Evolutionary conservation across 2,329 filamentous ascomycete genomes (phyloP), one percentile per base, ranked within the genome.

Genomic region (Pseudonectria buxi): DNA sequence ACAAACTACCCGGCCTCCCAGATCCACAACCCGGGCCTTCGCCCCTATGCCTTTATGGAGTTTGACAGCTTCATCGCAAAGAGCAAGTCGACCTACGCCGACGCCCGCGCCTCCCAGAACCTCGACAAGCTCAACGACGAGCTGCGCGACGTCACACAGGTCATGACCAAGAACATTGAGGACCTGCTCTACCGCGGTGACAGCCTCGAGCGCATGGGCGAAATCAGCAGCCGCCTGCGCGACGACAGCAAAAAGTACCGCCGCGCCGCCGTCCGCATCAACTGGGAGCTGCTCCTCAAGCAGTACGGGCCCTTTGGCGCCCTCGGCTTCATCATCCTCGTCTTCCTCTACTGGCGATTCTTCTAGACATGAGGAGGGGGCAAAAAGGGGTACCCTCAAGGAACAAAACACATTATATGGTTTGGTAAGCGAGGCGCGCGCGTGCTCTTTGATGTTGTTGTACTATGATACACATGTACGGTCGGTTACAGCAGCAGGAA

Each of bases 81-180:
- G 58, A 94, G 89, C 27, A 92, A 90, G 66, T 83, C 88, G 52
- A 88, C 89, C 18, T 98, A 98, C 65, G 86, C 92, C 53, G 92
- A 98, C 62, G 80, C 84, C 36, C 81, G 92, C 47, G 92, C 92
- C 12, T 78, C 86, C 11, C 85, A 89, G 65, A 96, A 96, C 64
- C 76, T 98, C 39, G 87, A 94, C 63, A 88, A 90, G 65, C 72
- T 98, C 47, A 96, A 98, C 58, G 87, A 95, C 57, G 94, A 98
- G 72, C 76, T 98, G 47, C 83, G 89, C 61, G 92, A 96, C 64
- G 94, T 98, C 36, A 96, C 92, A 2, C 89, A 95, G 67, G 89
- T 98, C 57, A 98, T 98, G 94, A 96, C 89, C 37, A 96, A 96
- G 77, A 98, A 98, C 63, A 96, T 98, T 50, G 92, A 98, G 71